Evolutionary conservation across 208 protist species (phyloP).

Genomic region (Strigomonas culicis): DNA sequence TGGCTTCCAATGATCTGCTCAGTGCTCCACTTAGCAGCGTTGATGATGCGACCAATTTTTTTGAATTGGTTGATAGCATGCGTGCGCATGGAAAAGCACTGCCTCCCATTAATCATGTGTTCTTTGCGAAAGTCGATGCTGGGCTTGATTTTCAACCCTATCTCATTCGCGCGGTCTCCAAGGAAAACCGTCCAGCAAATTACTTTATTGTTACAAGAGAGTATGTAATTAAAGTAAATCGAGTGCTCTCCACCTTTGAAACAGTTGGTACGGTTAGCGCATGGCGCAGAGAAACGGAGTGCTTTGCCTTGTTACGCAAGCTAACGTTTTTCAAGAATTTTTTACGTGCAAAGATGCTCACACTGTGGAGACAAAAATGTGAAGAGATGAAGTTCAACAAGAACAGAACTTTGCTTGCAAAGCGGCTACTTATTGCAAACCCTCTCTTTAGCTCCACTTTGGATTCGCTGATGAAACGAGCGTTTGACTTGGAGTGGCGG

Average conservation of each 20-base stretch:
- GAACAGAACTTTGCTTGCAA: constrained; percentile 28
- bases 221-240: constrained; percentile 67
- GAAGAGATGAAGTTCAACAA: constrained; percentile 22
- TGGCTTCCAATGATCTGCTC: constrained; percentile 3
- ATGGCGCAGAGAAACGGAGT: constrained; percentile 55
- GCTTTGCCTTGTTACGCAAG: constrained; percentile 37
- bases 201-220: constrained; percentile 78
- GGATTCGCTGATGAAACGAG: constrained; percentile 18
- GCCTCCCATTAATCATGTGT: constrained; percentile 77
- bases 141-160: constrained; percentile 80
- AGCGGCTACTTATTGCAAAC: constrained; percentile 45
- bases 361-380: constrained; percentile 27
- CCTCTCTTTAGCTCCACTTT: constrained; percentile 26
- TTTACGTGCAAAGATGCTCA: constrained; percentile 41
- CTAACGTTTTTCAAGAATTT: constrained; percentile 69
- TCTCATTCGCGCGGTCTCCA: constrained; percentile 65
- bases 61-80: constrained; percentile 29
- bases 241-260: constrained; percentile 39
- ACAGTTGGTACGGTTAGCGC: constrained; percentile 31
- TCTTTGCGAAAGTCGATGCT: constrained; percentile 62
- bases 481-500: constrained; percentile 28
- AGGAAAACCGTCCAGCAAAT: constrained; percentile 58
- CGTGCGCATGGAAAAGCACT: constrained; percentile 29
- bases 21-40: constrained; percentile 42
- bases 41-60: constrained; percentile 49